Evolutionary conservation across 495 filamentous ascomycete genomes (phyloP), one percentile per base, ranked within the genome.

Genomic region (Apodospora peruviana): DNA sequence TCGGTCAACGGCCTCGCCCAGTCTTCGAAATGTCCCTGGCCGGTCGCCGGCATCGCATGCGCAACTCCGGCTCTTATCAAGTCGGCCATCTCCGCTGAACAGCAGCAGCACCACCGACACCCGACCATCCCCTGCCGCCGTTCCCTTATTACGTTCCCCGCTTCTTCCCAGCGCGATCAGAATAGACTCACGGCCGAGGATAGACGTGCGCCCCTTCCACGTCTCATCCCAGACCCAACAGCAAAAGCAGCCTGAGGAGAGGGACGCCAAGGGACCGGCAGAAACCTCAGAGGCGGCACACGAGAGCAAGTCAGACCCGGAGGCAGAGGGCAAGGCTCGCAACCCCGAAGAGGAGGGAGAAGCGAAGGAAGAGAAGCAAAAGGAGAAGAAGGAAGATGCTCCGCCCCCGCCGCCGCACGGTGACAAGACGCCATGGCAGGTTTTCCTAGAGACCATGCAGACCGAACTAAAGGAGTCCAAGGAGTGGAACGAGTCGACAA

Each of bases 401-500:
- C 86, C 93, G 7, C 86, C 87, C 18, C 94, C 91, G 5, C 91
- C 93, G 18, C 93, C 93, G 5, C 94, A 98, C 58, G 94, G 93
- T 51, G 89, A 95, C 69, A 98, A 98, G 72, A 87, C 91, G 7
- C 93, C 93, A 25, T 96, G 93, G 88, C 89, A 96, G 67, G 93
- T 98, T 34, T 98, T 98, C 75, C 87, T 88, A 51, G 93, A 98
- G 57, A 98, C 93, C 45, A 80, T 98, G 65, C 81, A 88, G 59
- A 74, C 76, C 43, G 93, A 97, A 63, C 93, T 98, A 69, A 91
- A 96, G 62, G 87, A 90, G 22, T 97, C 93, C 16, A 95, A 97
- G 64, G 93, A 98, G 67, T 98, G 94, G 93, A 93, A 97, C 59
- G 93, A 98, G 57, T 95, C 88, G 37, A 98, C 91, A 16, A 96